Base-by-base conservation (phyloP, 2,329 filamentous ascomycete genomes). In the Lachnellula occidentalis region DNA sequence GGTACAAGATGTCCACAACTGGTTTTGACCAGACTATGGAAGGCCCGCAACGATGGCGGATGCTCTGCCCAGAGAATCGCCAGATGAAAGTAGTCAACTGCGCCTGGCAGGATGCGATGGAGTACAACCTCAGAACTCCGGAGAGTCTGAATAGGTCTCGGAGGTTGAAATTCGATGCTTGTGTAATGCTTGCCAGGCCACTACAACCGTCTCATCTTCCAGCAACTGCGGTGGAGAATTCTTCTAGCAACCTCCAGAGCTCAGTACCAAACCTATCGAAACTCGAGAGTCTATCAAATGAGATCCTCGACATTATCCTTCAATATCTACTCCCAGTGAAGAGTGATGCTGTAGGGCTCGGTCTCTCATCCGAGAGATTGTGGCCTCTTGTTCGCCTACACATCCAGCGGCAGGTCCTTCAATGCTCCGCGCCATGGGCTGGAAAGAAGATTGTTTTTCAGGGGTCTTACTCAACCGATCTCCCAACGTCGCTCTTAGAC, bases 291-390 rank as follows among this genome's bases (percentile, higher is more conserved):
- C 39, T 56, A 15, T 52, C 49, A 36, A 49, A 56, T 34, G 54
- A 56, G 34, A 39, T 56, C 15, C 22, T 52, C 19, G 54, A 56
- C 31, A 56, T 51, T 39, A 36, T 52, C 8, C 5, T 56, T 41
- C n/a, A 39, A 27, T 17, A 52, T 21, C 19, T 56, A 14, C 24
- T 17, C 5, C 14, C 31, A 17, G 41, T 21, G 5, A 52, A 39
- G 19, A 21, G 11, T 6, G 47, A 49, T 17, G 34, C 24, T 9
- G n/a, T 39, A 7, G 47, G 31, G 9, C 34, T 49, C n/a, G 47
- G 34, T 4, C 21, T 49, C 4, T 49, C 47, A n/a, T 49, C 47
- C 12, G 41, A 43, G 19, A 43, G 41, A 43, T 22, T 43, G 11
- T 43, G 41, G 41, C 19, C 19, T 4, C 47, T 22, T 5, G 34